Base-by-base conservation (phyloP, 805 yeast genomes). In the Grigorovia yakushimaensis region DNA sequence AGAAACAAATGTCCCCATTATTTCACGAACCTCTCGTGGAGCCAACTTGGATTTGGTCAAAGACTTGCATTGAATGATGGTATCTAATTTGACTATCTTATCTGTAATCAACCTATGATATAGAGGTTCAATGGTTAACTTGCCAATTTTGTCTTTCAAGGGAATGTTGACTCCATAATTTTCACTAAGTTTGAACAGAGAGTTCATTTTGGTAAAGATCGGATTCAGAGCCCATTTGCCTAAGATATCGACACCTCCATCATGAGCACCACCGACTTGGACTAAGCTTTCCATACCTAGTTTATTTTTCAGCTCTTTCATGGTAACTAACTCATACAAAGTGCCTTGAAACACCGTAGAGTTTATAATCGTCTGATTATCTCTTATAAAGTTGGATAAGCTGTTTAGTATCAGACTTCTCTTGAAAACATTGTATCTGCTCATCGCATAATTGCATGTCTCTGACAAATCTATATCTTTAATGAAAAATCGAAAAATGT, bases 291-390 rank as follows among this genome's bases (percentile, higher is more conserved):
- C 46, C 58, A 63, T 51, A 11, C 52, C 44, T 11, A 65, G 47
- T 48, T 65, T 65, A 6, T 50, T 48, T 7, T 48, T 41, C 20
- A 65, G 47, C 41, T 65, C 68, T 44, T 65, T 54, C 51, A 59
- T 56, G 1, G 61, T 66, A 1, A 62, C 58, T 44, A 57, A 55
- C 43, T 65, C 68, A 48, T 65, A 65, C 4, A 62, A 48, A 24
- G 56, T 60, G 13, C 68, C 66, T 54, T 62, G 64, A 45, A 64
- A 65, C 4, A 64, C 65, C 1, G 60, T 60, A 3, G 67, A 61
- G 7, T 53, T 49, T 1, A 54, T 45, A 9, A 61, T 61, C 9
- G 42, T 42, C 13, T 47, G 47, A 35, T 61, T 62, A 18, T 52
- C 47, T n/a, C 44, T 35, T 17, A 62, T 51, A 38, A 52, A 42